Evolutionary conservation across 1,139 yeast genomes (phyloP).

Genomic region (Scheffersomyces segobiensis): DNA sequence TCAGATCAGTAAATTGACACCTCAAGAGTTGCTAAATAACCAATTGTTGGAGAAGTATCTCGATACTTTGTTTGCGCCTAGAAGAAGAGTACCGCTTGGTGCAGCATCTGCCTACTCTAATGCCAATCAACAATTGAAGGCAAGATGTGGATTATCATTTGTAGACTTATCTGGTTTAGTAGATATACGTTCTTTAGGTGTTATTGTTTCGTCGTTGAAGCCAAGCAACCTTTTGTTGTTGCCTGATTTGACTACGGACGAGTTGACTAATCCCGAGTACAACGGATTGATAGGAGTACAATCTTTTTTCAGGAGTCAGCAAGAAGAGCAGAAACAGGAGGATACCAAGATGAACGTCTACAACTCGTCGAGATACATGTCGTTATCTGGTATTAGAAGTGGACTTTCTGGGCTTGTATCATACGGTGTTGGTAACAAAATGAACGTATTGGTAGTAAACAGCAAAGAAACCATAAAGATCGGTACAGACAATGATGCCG

Average conservation of each 20-base stretch:
- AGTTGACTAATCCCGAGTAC: constrained; percentile 16
- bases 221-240: constrained; percentile 72
- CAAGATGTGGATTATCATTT: constrained; percentile 73
- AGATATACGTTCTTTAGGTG: constrained; percentile 77
- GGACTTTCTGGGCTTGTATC: constrained; percentile 24
- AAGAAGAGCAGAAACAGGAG: constrained; percentile 23
- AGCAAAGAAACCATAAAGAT: constrained; percentile 48
- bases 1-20: constrained; percentile 35
- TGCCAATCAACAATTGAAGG: constrained; percentile 37
- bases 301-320: constrained; percentile 33
- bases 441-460: constrained; percentile 34
- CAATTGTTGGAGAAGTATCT: constrained; percentile 47
- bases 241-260: constrained; percentile 42
- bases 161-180: constrained; percentile 86
- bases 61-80: constrained; percentile 62
- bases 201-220: constrained; percentile 76
- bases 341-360: constrained; percentile 24
- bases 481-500: constrained; percentile 37
- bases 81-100: constrained; percentile 35
- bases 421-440: constrained; percentile 19
- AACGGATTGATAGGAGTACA: constrained; percentile 32
- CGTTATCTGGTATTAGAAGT: constrained; percentile 35
- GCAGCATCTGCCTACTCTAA: constrained; percentile 19
- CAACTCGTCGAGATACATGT: constrained; percentile 32
- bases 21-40: constrained; percentile 46